Evolutionary conservation across 768 basidiomycete genomes (phyloP).

Genomic region (Tricholoma bakamatsutake): DNA sequence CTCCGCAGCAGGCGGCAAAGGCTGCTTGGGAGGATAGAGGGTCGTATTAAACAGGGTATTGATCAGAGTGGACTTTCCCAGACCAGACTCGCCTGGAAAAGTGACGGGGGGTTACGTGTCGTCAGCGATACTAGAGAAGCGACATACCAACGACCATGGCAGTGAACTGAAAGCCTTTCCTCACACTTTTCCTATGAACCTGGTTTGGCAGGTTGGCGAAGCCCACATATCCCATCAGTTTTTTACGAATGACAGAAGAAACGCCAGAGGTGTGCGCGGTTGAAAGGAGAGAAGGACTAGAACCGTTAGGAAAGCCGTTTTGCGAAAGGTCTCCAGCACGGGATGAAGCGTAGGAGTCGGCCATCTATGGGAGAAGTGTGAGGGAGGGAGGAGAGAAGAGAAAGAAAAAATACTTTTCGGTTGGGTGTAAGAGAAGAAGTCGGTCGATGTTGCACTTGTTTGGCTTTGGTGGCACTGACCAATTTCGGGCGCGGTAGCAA

Average conservation of each 20-base stretch:
- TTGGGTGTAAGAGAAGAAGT: slow-evolving; percentile 50
- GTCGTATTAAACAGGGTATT: slow-evolving; percentile 98
- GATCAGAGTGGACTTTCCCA: slow-evolving; percentile 98
- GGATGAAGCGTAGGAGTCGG: slow-evolving; percentile 69
- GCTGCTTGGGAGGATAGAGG: slow-evolving; percentile 86
- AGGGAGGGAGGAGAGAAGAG: slow-evolving; percentile 23
- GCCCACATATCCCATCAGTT: slow-evolving; percentile 91
- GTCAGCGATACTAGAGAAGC: slow-evolving; percentile 13
- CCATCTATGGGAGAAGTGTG: slow-evolving; percentile 44
- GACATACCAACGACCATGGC: slow-evolving; percentile 91
- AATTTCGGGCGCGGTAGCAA: slow-evolving; percentile 49
- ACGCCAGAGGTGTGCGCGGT: slow-evolving; percentile 28
- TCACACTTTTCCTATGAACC: slow-evolving; percentile 95
- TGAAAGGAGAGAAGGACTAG: slow-evolving; percentile 52
- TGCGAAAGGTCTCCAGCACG: slow-evolving; percentile 56
- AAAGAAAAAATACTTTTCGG: slow-evolving; percentile 41
- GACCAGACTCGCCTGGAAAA: slow-evolving; percentile 84
- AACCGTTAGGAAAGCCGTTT: slow-evolving; percentile 58
- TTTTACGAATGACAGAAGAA: slow-evolving; percentile 70
- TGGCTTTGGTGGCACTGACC: slow-evolving; percentile 35
- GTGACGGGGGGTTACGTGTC: slow-evolving; percentile 16
- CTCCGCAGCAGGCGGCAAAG: slow-evolving; percentile 80
- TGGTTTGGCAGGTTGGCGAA: slow-evolving; percentile 99
- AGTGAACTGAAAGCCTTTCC: slow-evolving; percentile 99
- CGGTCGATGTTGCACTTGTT: slow-evolving; percentile 43